These are phyloP conservation scores for Chalciporus pseudorubinellus DNA, from an alignment of 768 basidiomycete species.

Conservation along the genomic window DNA sequence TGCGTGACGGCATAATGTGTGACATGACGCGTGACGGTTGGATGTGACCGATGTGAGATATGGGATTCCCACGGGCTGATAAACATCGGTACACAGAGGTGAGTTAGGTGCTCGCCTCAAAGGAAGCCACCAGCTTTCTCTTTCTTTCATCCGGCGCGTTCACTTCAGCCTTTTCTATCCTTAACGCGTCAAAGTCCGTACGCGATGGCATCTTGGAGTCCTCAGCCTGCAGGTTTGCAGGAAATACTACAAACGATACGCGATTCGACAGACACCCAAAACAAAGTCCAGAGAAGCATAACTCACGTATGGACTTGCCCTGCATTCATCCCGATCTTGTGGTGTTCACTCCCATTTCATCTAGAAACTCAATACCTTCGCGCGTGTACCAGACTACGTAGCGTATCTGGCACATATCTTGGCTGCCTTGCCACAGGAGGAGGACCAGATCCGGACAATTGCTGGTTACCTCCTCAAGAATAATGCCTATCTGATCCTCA, in stretches of 20 bases:
- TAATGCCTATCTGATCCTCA: constrained; percentile 77
- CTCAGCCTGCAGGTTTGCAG: constrained; percentile 80
- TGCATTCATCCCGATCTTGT: constrained; percentile 16
- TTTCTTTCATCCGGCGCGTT: constrained; percentile 34
- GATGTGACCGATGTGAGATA: constrained; percentile 33
- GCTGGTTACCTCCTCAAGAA: constrained; percentile 98
- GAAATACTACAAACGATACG: constrained; percentile 91
- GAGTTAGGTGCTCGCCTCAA: constrained; percentile 8
- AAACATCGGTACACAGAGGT: constrained; percentile 35
- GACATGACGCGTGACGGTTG: constrained; percentile 17
- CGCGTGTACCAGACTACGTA: constrained; percentile 88
- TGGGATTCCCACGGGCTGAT: constrained; percentile 33
- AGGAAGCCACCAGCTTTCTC: constrained; percentile 14
- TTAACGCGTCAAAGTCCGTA: constrained; percentile 30
- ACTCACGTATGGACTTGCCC: constrained; percentile 60
- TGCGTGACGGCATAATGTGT: background rate
- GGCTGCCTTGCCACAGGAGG: constrained; percentile 73
- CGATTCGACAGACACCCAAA: constrained; percentile 81
- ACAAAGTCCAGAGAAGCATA: constrained; percentile 71
- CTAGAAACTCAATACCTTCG: constrained; percentile 85
- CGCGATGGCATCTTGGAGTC: constrained; percentile 75
- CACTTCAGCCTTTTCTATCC: constrained; percentile 10
- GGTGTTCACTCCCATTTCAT: constrained; percentile 19
- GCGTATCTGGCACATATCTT: constrained; percentile 96
- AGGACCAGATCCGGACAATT: constrained; percentile 91